Base-by-base conservation (phyloP, 345 rosid genomes). In the Ricinus communis region DNA sequence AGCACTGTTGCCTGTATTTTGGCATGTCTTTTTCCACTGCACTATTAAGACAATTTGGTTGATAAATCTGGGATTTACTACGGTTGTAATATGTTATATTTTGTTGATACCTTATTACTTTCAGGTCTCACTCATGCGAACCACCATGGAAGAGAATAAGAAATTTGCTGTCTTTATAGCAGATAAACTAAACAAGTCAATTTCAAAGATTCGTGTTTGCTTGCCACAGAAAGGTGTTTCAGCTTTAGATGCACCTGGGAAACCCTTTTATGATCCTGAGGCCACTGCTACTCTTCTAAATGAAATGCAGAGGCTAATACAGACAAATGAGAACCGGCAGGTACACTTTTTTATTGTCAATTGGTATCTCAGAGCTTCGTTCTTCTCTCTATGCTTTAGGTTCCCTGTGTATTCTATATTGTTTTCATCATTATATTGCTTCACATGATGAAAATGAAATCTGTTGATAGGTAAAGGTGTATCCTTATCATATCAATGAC, bases 71-170 rank as follows among this genome's bases (percentile, higher is more conserved):
- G n/a, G n/a, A n/a, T n/a, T n/a, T n/a, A n/a, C n/a, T n/a, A n/a
- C 14, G 1, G 47, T 11, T 43, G 14, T 12, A 4, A 1, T 43
- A 8, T 43, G 12, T 8, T 43, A 8, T 43, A 4, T 43, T 43
- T 43, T 9, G 7, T 8, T 25, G 18, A 50, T 40, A 11, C 65
- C 38, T 68, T 75, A 33, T 69, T 50, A 71, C 51, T 74, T 86
- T 65, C 73, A 93, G 98, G 93, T 94, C 61, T 86, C 97, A 43
- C 80, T 94, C 60, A 80, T 94, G 75, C 88, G 98, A 72, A 90
- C 97, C 46, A 87, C 95, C 18, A 73, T 80, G 22, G 95, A 90
- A 5, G 98, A 91, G 84, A 94, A 91, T 71, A 87, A 78, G 74
- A 81, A 75, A 18, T 81, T 90, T 74, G 95, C 98, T 53, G 74